These are phyloP conservation scores for Bacterosira constricta DNA, from an alignment of 108 stramenopile genomes.

Conservation along the genomic window DNA sequence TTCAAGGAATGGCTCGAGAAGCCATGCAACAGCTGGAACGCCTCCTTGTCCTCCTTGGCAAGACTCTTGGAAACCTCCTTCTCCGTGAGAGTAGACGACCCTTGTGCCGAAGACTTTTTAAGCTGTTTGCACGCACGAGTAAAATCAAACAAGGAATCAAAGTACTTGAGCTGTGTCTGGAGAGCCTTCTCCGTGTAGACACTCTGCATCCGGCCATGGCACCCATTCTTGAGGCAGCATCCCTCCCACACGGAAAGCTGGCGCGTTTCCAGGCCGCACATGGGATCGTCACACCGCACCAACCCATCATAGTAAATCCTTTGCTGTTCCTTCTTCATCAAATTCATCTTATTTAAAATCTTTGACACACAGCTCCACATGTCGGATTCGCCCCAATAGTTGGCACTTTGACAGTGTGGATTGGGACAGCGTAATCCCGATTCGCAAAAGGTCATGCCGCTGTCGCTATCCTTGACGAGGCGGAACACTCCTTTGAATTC, in stretches of 20 bases:
- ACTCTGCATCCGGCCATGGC: conserved; percentile 71
- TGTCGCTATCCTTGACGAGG: conserved; percentile 32
- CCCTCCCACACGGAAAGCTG: conserved; percentile 81
- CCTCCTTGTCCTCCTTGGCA: conserved; percentile 54
- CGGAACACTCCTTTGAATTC: conserved; percentile 77
- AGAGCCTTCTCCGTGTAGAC: conserved; percentile 57
- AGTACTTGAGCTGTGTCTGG: conserved; percentile 84
- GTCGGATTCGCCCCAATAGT: conserved; percentile 69
- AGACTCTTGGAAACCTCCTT: conserved; percentile 58
- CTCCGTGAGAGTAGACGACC: conserved; percentile 12
- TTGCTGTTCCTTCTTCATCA: conserved; percentile 48
- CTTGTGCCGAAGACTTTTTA: conserved; percentile 2
- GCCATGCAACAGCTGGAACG: conserved; percentile 37
- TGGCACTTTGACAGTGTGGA: conserved; percentile 52
- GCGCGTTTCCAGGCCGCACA: conserved; percentile 75
- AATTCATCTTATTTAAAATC: conserved; percentile 60
- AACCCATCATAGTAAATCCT: conserved; percentile 67
- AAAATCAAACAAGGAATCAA: conserved; percentile 80
- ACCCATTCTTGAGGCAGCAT: conserved; percentile 71
- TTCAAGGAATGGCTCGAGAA: conserved; percentile 33
- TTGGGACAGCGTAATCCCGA: conserved; percentile 53
- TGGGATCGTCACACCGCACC: conserved; percentile 81
- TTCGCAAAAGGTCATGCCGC: conserved; percentile 57
- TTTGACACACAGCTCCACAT: conserved; percentile 57
- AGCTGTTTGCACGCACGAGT: conserved; percentile 68